Percentiles rank a stretch among this genome's conserved stretches.
These are phyloP conservation scores for Rosa lucieae DNA, from an alignment of 306 rosid genomes.

Conservation along the genomic window DNA sequence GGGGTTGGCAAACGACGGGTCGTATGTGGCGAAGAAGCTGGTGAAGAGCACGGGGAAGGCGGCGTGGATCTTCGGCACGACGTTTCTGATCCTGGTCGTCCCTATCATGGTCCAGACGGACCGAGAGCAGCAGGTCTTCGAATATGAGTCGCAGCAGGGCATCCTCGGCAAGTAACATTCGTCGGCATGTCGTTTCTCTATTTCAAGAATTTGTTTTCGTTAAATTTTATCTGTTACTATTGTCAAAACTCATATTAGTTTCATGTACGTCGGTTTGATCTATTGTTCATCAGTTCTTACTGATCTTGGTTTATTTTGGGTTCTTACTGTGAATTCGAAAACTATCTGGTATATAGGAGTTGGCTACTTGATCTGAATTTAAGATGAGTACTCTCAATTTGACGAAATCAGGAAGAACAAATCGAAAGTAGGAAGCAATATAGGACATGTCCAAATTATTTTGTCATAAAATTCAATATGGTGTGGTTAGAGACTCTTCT, in stretches of 20 bases:
- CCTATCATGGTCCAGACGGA: conserved; percentile 19
- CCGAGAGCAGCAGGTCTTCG: neutral
- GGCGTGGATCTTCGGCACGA: conserved; percentile 35
- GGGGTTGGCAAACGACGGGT: conserved; percentile 22
- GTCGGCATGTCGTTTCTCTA: neutral
- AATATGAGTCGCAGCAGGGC: neutral
- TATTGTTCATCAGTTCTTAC: too few relatives aligned
- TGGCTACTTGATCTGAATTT: too few relatives aligned
- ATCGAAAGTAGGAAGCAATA: too few relatives aligned
- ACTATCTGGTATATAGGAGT: too few relatives aligned
- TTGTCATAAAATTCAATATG: neutral
- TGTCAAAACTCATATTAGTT: too few relatives aligned
- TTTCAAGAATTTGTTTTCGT: too few relatives aligned
- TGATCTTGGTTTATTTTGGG: too few relatives aligned
- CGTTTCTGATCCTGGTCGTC: conserved; percentile 29
- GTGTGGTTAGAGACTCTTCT: too few relatives aligned
- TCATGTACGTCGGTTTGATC: too few relatives aligned
- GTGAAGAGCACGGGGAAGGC: conserved; percentile 37
- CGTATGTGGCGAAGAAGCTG: conserved; percentile 30
- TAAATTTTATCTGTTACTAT: too few relatives aligned
- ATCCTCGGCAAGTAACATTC: neutral
- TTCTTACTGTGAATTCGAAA: too few relatives aligned
- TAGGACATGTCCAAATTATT: neutral
- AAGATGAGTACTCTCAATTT: too few relatives aligned
- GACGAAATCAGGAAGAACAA: neutral